Base-by-base conservation (phyloP, 371 early-diverging fungal species). In the Mortierella sp. region DNA sequence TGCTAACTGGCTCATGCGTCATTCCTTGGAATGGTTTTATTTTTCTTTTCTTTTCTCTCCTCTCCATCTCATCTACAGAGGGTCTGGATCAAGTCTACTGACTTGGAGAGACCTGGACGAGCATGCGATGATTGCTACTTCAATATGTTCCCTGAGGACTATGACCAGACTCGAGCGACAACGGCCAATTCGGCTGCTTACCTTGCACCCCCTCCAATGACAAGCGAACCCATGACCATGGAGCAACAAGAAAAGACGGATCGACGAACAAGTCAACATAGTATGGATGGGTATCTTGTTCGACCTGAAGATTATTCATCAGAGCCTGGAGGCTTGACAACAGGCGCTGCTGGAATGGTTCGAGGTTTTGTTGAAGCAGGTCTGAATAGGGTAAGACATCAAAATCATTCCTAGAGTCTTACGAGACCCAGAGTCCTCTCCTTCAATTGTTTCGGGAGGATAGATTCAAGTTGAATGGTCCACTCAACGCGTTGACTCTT, bases 41-140 rank as follows among this genome's bases (percentile, higher is more conserved):
- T 2, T 56, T 4, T 26, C 9, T 4, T 19, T 18, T 15, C 28
- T 16, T 58, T 43, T 18, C 23, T 44, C 29, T 14, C 16, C 53
- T 47, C 16, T 14, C 44, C n/a, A 14, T 25, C 4, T 52, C 7
- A n/a, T 50, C 11, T 48, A 37, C 58, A 87, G 75, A 83, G 75
- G 43, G 85, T 89, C 43, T 51, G 86, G 57, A 82, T 89, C 70
- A 85, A 66, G 28, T 62, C 72, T 4, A 59, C 79, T 3, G 66
- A 80, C 11, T 75, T 80, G 25, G 82, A 86, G 61, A 84, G 72
- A 52, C 75, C 82, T 53, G 86, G 85, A 28, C 83, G 89, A 14
- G 88, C 86, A 16, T 89, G 89, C 67, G 87, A 89, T 73, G 84
- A 83, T 25, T 89, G 90, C 70, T 80, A 88, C 18, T 84, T 62